These are phyloP conservation scores for Coprinellus micaceus DNA, from an alignment of 768 basidiomycete genomes.

Conservation along the genomic window DNA sequence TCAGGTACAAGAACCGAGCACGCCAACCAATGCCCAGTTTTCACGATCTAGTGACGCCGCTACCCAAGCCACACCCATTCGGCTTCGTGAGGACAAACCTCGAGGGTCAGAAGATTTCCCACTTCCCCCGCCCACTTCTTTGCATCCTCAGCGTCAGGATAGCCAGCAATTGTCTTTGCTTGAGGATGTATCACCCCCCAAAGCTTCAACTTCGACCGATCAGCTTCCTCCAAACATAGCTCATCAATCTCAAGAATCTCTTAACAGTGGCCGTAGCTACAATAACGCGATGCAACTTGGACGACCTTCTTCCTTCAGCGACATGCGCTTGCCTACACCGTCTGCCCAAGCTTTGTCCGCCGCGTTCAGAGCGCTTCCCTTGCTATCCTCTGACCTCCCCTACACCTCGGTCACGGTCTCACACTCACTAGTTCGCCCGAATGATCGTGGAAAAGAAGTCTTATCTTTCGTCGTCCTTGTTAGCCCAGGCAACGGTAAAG, in stretches of 20 bases:
- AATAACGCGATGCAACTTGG: conserved; percentile 7
- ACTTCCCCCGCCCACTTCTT: conserved; percentile 40
- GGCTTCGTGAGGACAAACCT: conserved; percentile 26
- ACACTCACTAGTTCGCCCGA: conserved; percentile 81
- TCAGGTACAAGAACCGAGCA: conserved; percentile 8
- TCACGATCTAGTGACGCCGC: conserved; percentile 5
- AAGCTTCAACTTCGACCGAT: conserved; percentile 10
- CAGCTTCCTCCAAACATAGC: conserved; percentile 3
- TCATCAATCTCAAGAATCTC: conserved; percentile 13
- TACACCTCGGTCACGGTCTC: conserved; percentile 68
- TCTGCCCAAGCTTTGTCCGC: conserved; percentile 30
- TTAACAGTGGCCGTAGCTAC: conserved; percentile 14
- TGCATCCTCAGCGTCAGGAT: conserved; percentile 23
- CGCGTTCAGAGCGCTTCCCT: conserved; percentile 69
- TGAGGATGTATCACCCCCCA: conserved; percentile 11
- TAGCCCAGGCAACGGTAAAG: conserved; percentile 66
- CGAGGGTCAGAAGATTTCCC: conserved; percentile 52
- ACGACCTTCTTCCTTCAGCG: conserved; percentile 4
- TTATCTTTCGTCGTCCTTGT: conserved; percentile 83
- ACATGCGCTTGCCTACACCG: conserved; percentile 14
- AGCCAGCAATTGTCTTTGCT: conserved; percentile 13
- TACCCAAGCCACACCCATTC: conserved; percentile 16
- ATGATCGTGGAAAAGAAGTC: conserved; percentile 89
- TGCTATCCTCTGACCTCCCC: conserved; percentile 68
- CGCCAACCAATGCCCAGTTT: conserved; percentile 5